Evolutionary conservation across 1,284 basidiomycete species (phyloP).

Genomic region (Apiotrichum laibachii): DNA sequence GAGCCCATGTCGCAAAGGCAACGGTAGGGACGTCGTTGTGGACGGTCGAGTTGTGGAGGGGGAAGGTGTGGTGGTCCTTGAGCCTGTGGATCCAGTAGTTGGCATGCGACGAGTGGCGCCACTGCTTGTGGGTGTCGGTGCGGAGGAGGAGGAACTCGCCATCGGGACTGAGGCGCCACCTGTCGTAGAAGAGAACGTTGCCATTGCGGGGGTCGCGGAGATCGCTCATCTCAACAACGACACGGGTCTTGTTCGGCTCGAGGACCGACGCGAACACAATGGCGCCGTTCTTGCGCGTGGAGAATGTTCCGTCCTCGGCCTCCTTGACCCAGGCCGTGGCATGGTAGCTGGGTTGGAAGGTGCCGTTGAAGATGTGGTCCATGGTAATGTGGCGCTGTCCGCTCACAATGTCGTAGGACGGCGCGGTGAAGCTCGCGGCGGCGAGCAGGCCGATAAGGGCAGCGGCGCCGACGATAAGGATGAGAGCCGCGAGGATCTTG

Average conservation of each 20-base stretch:
- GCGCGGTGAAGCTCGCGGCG: conserved; percentile 42
- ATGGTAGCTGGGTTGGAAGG: conserved; percentile 60
- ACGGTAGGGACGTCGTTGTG: conserved; percentile 56
- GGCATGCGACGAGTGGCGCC: conserved; percentile 81
- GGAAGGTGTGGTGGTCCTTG: conserved; percentile 63
- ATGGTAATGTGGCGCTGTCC: conserved; percentile 70
- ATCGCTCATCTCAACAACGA: conserved; percentile 38
- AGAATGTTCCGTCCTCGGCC: conserved; percentile 89
- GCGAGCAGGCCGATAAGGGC: conserved; percentile 43
- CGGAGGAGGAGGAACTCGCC: conserved; percentile 81
- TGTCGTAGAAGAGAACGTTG: conserved; percentile 56
- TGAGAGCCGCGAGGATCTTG: conserved; percentile 42
- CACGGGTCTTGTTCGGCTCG: conserved; percentile 46
- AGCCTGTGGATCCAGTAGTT: conserved; percentile 82
- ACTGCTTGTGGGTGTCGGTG: conserved; percentile 77
- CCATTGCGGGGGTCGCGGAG: conserved; percentile 52
- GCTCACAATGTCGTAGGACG: conserved; percentile 48
- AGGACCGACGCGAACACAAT: conserved; percentile 76
- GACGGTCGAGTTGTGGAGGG: conserved; percentile 60
- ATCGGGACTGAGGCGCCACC: conserved; percentile 80
- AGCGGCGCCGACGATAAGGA: conserved; percentile 39
- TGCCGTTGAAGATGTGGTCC: conserved; percentile 87
- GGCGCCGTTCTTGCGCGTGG: conserved; percentile 57
- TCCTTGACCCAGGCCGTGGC: conserved; percentile 78
- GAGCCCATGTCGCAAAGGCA: conserved; percentile 79